Evolutionary conservation across 192 early-diverging fungal species (phyloP).

Genomic region (Entomortierella chlamydospora): DNA sequence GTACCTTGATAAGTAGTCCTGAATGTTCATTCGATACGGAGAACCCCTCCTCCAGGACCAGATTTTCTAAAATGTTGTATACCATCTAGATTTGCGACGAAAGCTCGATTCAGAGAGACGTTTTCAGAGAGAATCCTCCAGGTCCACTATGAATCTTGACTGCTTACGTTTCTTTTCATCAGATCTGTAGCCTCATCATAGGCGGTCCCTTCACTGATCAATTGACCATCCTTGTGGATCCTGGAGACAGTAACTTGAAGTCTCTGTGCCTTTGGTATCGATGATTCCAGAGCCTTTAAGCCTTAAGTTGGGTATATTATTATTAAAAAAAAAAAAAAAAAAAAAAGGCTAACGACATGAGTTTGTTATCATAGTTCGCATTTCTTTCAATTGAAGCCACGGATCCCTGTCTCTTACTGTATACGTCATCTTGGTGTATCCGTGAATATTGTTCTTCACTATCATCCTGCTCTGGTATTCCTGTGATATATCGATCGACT

Average conservation of each 20-base stretch:
- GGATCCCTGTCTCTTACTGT: neutral
- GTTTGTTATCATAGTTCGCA: neutral
- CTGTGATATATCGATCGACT: constrained; percentile 23
- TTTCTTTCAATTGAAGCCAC: neutral
- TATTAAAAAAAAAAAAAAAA: neutral
- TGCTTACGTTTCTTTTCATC: constrained; percentile 32
- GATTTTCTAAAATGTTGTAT: constrained; percentile 14
- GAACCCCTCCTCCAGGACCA: constrained; percentile 20
- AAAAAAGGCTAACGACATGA: too few relatives aligned
- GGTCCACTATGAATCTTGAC: too few relatives aligned
- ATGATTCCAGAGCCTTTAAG: neutral
- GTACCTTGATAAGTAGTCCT: constrained; percentile 31
- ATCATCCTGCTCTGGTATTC: neutral
- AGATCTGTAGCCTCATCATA: constrained; percentile 30
- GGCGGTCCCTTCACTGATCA: constrained; percentile 3
- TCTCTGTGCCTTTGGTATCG: constrained; percentile 9
- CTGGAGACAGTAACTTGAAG: constrained; percentile 7
- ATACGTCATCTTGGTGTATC: constrained; percentile 4
- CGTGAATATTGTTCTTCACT: neutral
- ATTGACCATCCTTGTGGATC: neutral
- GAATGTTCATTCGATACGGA: constrained; percentile 10
- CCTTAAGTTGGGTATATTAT: neutral
- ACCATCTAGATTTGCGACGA: constrained; percentile 14
- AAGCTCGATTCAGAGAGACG: neutral
- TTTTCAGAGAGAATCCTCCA: too few relatives aligned